Percentiles rank a stretch among this genome's conserved stretches.
These are phyloP conservation scores for Heteromeles arbutifolia DNA, from an alignment of 306 rosid genomes.

Conservation along the genomic window DNA sequence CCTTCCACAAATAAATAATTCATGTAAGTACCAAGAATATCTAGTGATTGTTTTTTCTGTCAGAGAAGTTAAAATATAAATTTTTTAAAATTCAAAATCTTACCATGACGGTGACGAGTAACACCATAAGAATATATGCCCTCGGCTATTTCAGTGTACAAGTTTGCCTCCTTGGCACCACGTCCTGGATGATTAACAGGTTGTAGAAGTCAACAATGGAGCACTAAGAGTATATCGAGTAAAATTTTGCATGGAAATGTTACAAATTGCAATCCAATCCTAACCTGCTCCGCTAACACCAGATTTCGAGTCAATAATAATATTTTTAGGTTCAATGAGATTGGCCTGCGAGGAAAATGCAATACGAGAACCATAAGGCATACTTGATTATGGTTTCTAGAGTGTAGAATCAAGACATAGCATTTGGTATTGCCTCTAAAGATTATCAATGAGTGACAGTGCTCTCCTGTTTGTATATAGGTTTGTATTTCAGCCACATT, in stretches of 20 bases:
- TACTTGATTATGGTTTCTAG: neutral
- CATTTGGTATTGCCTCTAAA: neutral
- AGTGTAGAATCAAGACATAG: neutral
- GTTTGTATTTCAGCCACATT: neutral
- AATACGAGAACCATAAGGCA: conserved; percentile 16
- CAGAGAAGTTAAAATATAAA: neutral
- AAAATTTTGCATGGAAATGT: neutral
- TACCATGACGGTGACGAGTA: conserved; percentile 94
- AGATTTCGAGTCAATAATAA: conserved; percentile 86
- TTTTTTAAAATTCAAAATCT: conserved; percentile 5
- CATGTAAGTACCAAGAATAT: neutral
- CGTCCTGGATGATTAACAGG: conserved; percentile 62
- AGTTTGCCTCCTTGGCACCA: conserved; percentile 69
- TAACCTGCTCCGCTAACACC: conserved; percentile 97
- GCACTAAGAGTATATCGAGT: neutral
- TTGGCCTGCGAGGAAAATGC: conserved; percentile 52
- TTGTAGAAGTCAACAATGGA: neutral
- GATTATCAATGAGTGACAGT: neutral
- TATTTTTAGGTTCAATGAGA: conserved; percentile 48
- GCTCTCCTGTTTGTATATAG: neutral
- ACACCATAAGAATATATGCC: conserved; percentile 83
- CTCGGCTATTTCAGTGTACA: conserved; percentile 83
- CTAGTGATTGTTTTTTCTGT: neutral
- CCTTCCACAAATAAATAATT: neutral
- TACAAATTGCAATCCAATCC: conserved; percentile 22